Base-by-base conservation (phyloP, 192 early-diverging fungal species). In the Kappamyces sp. region DNA sequence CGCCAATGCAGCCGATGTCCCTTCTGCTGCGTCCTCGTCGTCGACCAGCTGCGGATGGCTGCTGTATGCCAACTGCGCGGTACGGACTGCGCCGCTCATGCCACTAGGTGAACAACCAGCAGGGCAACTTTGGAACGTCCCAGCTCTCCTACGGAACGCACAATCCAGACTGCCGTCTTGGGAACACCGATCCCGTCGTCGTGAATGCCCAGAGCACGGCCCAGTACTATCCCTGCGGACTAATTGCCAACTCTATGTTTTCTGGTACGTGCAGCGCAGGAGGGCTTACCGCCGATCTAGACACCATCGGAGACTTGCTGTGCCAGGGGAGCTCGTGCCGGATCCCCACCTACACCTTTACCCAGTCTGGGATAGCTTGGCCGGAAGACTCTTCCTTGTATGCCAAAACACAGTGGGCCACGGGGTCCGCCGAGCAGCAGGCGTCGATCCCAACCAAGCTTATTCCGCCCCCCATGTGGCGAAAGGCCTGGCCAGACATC, bases 221-320 rank as follows among this genome's bases (percentile, higher is more conserved):
- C 9, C 66, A 76, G 60, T 85, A 87, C 54, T 99, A 94, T 68
- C 96, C 96, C 15, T 99, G 96, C 65, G 96, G 96, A 0, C 80
- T 98, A 47, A 96, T 99, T 71, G 96, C 95, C 22, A 97, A 98
- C 70, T 96, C 95, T 3, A 76, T 94, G 59, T 99, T 99, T 69
- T 94, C 93, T 70, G 91, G 91, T 91, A 73, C 49, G 47, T 9
- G 14, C 5, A 40, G 41, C 11, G 36, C 7, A 6, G 40, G 12
- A 45, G 11, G 85, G 4, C 76, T 91, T 22, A 62, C 50, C 34
- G 4, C 32, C 22, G n/a, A 4, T 1, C 12, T 45, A 69, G 71
- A 77, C 47, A 46, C 61, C 5, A 74, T 61, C 45, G 65, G 39
- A 45, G 72, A 34, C 72, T 81, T 43, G 67, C 76, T 54, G 63